Evolutionary conservation across 129 eudicot genomes (phyloP).

Genomic region (Flaveria trinervia): DNA sequence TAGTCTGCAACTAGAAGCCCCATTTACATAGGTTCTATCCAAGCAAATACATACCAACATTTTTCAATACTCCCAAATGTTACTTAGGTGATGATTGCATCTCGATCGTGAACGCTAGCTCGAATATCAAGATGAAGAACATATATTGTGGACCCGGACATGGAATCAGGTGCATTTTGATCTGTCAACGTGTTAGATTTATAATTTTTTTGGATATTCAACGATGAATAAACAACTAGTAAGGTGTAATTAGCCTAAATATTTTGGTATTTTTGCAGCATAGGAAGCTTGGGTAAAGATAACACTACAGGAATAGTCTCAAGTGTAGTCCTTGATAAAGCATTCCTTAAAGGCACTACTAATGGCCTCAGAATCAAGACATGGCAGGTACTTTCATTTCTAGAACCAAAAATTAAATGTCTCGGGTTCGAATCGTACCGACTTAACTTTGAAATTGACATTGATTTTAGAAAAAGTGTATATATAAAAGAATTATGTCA

Average conservation of each 20-base stretch:
- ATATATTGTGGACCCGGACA: conserved; percentile 95
- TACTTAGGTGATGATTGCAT: conserved; percentile 86
- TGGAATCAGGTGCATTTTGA: conserved; percentile 75
- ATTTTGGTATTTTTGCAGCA: conserved; percentile 50
- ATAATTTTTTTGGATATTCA: too few relatives aligned
- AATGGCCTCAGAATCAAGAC: conserved; percentile 97
- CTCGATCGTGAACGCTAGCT: conserved; percentile 86
- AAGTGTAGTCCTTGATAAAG: conserved; percentile 64
- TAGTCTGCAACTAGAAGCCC: not conserved
- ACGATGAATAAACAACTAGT: not conserved
- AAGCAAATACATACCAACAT: not conserved
- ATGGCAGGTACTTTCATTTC: conserved; percentile 68
- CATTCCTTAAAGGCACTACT: conserved; percentile 69
- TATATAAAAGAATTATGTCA: too few relatives aligned
- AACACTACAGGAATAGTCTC: conserved; percentile 77
- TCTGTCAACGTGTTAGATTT: not conserved
- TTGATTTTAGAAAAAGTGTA: too few relatives aligned
- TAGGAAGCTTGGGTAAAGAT: conserved; percentile 93
- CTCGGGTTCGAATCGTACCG: too few relatives aligned
- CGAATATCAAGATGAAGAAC: conserved; percentile 87
- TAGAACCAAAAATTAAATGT: not conserved
- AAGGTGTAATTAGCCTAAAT: not conserved
- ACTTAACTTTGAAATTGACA: too few relatives aligned
- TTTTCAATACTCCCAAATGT: conserved; percentile 9
- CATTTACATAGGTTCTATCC: not conserved